phyloP scores from a whole-genome alignment of 352 stramenopile genomes.

The Globisporangium splendens region DNA sequence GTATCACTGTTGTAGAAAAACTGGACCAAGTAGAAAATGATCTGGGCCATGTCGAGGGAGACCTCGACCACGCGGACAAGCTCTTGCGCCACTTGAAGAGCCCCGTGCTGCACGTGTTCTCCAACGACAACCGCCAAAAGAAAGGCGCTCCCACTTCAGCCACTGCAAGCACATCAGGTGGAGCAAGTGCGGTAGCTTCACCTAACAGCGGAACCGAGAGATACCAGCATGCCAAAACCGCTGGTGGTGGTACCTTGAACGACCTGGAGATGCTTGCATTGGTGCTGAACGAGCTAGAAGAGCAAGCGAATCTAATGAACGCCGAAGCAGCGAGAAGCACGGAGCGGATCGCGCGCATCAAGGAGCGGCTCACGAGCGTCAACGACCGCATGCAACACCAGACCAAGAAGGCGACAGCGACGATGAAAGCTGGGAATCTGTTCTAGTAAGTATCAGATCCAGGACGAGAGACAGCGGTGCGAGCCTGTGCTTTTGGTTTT shows the following conservation, averaged over 20 bases:
- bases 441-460: constrained; percentile 21
- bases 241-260: constrained; percentile 18
- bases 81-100: constrained; percentile 65
- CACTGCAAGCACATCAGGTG: background rate
- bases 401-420: constrained; percentile 55
- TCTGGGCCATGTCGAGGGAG: constrained; percentile 46
- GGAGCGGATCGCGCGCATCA: constrained; percentile 69
- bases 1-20: constrained; percentile 36
- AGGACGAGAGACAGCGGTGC: background rate
- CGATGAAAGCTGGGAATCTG: constrained; percentile 35
- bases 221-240: constrained; percentile 8
- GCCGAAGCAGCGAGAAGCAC: constrained; percentile 62
- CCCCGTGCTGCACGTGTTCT: constrained; percentile 69
- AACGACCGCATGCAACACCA: constrained; percentile 68
- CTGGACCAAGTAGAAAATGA: constrained; percentile 67
- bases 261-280: constrained; percentile 62
- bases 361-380: constrained; percentile 59
- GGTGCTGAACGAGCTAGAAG: constrained; percentile 64
- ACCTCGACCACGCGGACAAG: constrained; percentile 76
- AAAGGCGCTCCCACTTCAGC: background rate
- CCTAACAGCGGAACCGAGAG: constrained; percentile 9
- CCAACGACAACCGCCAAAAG: constrained; percentile 31
- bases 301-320: constrained; percentile 66
- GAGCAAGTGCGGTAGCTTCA: background rate
- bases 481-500: background rate